Evolutionary conservation across 345 rosid species (phyloP).

Genomic region (Atalantia buxifolia): DNA sequence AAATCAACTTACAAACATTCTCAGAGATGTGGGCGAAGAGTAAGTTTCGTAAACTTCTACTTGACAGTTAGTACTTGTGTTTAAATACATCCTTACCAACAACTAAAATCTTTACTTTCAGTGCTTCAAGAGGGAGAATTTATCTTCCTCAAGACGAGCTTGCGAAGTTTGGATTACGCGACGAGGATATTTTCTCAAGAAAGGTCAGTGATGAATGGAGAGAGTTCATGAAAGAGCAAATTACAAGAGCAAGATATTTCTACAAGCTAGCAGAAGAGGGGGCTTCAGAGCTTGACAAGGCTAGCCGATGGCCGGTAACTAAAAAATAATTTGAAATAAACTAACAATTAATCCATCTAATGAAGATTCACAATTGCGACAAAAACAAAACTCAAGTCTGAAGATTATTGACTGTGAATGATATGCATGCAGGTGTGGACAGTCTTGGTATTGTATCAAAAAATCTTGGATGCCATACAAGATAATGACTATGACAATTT

Average conservation of each 20-base stretch:
- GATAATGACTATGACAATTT: constrained; percentile 54
- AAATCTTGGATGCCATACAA: constrained; percentile 50
- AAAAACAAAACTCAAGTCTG: neutral
- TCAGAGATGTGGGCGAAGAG: constrained; percentile 68
- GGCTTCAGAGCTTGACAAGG: constrained; percentile 50
- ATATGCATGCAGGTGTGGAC: constrained; percentile 51
- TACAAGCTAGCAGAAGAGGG: constrained; percentile 58
- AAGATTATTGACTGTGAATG: neutral
- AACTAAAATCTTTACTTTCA: neutral
- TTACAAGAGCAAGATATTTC: constrained; percentile 52
- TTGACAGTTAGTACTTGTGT: neutral
- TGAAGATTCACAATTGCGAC: neutral
- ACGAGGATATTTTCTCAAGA: constrained; percentile 42
- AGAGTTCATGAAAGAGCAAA: constrained; percentile 60
- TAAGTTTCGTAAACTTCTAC: constrained; percentile 17
- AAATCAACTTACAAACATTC: constrained; percentile 63
- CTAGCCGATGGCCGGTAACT: constrained; percentile 42
- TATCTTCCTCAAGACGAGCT: constrained; percentile 71
- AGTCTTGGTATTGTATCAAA: constrained; percentile 37
- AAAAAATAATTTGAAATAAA: too few species aligned
- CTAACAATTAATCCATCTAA: neutral
- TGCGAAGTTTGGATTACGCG: constrained; percentile 45
- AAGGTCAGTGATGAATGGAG: constrained; percentile 51
- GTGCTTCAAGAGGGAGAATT: constrained; percentile 53
- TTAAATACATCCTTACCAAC: neutral